Conservation (phyloP, 2,329 filamentous ascomycete species). For the Decorospora gaudefroyi region DNA sequence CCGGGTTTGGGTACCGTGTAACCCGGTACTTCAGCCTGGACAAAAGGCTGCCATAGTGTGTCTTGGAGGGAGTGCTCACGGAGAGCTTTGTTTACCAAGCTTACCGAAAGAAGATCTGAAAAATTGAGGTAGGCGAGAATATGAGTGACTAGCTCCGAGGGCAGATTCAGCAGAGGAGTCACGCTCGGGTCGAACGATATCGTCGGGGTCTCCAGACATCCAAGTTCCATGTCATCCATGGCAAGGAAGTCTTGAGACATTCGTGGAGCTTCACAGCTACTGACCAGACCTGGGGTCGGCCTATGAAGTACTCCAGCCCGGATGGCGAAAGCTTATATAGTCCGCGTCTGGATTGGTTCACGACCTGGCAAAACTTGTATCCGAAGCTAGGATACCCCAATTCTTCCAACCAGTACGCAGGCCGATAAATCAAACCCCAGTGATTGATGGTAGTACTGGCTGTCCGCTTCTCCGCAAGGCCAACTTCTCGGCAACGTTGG, state of each 20-base stretch:
- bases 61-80: constrained; percentile 65
- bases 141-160: constrained; percentile 73
- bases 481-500: constrained; percentile 23
- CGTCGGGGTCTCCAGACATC: constrained; percentile 15
- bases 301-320: not conserved
- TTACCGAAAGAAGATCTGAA: constrained; percentile 63
- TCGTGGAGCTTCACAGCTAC: not conserved
- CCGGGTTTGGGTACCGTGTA: constrained; percentile 48
- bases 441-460: constrained; percentile 14
- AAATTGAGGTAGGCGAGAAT: constrained; percentile 70
- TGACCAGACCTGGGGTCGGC: not conserved
- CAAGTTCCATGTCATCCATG: constrained; percentile 15
- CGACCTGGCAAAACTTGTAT: not conserved
- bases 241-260: not conserved
- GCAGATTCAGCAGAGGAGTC: constrained; percentile 63
- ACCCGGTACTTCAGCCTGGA: constrained; percentile 68
- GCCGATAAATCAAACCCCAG: too few species aligned
- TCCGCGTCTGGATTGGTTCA: not conserved
- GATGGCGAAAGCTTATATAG: constrained; percentile 2
- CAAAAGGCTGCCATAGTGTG: constrained; percentile 69
- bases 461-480: constrained; percentile 1
- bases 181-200: too few species aligned
- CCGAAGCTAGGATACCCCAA: not conserved
- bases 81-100: constrained; percentile 66
- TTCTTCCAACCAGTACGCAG: not conserved